A percentile compares a stretch with the other conserved stretches of the same genome.
Conservation (phyloP, 108 stramenopile genomes). For the Skeletonema potamos region DNA sequence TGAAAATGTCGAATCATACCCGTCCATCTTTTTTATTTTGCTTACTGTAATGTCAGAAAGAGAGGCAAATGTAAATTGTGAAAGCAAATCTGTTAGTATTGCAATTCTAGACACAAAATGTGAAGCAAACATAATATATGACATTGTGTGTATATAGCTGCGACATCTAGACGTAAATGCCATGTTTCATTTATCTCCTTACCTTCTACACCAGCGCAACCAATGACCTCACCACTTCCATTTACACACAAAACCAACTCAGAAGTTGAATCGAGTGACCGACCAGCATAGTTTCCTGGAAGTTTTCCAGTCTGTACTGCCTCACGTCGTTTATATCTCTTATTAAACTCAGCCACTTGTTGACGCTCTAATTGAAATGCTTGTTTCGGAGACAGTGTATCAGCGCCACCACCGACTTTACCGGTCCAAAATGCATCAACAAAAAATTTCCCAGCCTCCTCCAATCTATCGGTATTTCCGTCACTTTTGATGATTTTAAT, state of each 20-base stretch:
- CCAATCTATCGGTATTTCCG: conserved; percentile 39
- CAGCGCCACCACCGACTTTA: conserved; percentile 70
- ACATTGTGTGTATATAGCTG: neutral
- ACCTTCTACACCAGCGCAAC: conserved; percentile 78
- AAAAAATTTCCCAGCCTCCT: conserved; percentile 69
- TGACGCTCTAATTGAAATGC: conserved; percentile 38
- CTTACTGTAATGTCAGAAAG: conserved; percentile 4
- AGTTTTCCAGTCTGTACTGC: conserved; percentile 8
- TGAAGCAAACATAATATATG: neutral
- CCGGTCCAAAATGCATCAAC: conserved; percentile 80
- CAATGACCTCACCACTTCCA: conserved; percentile 45
- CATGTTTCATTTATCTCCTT: conserved; percentile 10
- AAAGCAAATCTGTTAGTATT: neutral
- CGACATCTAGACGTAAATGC: neutral
- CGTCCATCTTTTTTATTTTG: conserved; percentile 40
- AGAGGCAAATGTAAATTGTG: too few species aligned
- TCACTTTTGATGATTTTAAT: conserved; percentile 28
- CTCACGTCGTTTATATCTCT: conserved; percentile 53
- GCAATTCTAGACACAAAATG: neutral
- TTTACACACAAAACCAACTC: conserved; percentile 36
- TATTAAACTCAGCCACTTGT: conserved; percentile 72
- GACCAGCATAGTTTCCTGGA: conserved; percentile 47
- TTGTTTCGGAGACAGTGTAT: conserved; percentile 49
- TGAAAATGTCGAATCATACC: conserved; percentile 8
- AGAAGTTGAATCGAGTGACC: conserved; percentile 14